phyloP scores from a whole-genome alignment of 2,329 filamentous ascomycete genomes.

The Remersonia thermophila region DNA sequence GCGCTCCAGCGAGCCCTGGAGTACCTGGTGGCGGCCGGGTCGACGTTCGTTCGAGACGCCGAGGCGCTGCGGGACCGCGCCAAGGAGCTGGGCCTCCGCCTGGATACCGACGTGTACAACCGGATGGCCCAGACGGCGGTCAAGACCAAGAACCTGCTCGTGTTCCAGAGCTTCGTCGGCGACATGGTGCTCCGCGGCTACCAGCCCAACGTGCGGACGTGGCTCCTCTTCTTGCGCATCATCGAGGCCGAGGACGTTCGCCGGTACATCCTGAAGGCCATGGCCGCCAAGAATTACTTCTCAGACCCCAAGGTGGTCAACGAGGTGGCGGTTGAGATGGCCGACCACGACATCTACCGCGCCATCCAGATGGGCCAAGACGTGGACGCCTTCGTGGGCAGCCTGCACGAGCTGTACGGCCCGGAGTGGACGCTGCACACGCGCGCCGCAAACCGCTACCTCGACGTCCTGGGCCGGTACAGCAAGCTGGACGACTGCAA shows the following conservation, averaged over 20 bases:
- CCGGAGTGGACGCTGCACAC: slow-evolving; percentile 30
- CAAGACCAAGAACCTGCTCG: slow-evolving; percentile 27
- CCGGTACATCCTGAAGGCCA: slow-evolving; percentile 33
- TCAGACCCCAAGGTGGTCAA: slow-evolving; percentile 24
- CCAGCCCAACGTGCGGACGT: slow-evolving; percentile 32
- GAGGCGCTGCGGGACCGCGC: slow-evolving; percentile 26
- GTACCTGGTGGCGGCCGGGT: slow-evolving; percentile 25
- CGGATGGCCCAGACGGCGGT: slow-evolving; percentile 32
- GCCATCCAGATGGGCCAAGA: slow-evolving; percentile 26
- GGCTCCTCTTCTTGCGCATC: slow-evolving; percentile 36
- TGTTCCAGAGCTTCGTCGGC: slow-evolving; percentile 29
- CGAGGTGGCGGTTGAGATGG: slow-evolving; percentile 31
- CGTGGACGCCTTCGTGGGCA: slow-evolving; percentile 26
- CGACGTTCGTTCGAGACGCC: slow-evolving; percentile 17
- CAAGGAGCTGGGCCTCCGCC: slow-evolving; percentile 25
- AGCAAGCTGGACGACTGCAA: slow-evolving; percentile 20
- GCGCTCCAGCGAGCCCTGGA: slow-evolving; percentile 33
- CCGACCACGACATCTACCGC: slow-evolving; percentile 29
- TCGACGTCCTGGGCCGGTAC: slow-evolving; percentile 32
- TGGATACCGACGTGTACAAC: slow-evolving; percentile 37
- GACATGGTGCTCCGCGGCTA: slow-evolving; percentile 30
- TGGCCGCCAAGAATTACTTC: slow-evolving; percentile 34
- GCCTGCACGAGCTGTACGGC: slow-evolving; percentile 33
- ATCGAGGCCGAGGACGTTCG: slow-evolving; percentile 47
- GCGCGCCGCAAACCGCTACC: slow-evolving; percentile 25